These are phyloP conservation scores for Rubus parviflorus DNA, from an alignment of 306 rosid species.

Conservation along the genomic window DNA sequence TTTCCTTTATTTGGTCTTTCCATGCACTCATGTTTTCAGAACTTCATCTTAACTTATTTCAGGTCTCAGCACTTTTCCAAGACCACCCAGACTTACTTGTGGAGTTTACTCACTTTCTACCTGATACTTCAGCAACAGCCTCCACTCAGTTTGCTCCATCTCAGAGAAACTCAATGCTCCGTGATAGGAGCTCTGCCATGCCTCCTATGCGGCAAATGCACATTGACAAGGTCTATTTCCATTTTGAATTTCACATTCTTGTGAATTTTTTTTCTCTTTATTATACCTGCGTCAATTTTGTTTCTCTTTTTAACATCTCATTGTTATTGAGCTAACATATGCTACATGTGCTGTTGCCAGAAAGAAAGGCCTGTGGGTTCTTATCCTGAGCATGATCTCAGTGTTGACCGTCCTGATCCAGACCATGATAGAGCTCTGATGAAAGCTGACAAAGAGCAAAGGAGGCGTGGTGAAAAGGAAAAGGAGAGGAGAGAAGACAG, in stretches of 20 bases:
- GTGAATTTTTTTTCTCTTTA: neutral
- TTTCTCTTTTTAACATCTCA: conserved; percentile 28
- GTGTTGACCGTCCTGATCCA: conserved; percentile 85
- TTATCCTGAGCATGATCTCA: conserved; percentile 72
- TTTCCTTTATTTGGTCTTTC: conserved; percentile 20
- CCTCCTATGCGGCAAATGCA: conserved; percentile 64
- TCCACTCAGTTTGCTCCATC: conserved; percentile 52
- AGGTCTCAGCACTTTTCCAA: conserved; percentile 88
- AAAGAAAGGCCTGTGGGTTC: conserved; percentile 65
- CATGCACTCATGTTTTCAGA: conserved; percentile 21
- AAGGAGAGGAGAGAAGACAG: conserved; percentile 80
- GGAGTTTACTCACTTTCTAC: conserved; percentile 90
- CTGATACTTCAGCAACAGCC: conserved; percentile 66
- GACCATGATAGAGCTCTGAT: conserved; percentile 68
- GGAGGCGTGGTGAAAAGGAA: conserved; percentile 80
- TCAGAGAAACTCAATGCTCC: conserved; percentile 62
- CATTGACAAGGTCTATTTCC: conserved; percentile 69
- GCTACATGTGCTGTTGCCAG: conserved; percentile 49
- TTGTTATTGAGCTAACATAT: conserved; percentile 24
- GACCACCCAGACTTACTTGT: conserved; percentile 81
- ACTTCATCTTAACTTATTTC: conserved; percentile 33
- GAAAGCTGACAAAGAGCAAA: conserved; percentile 78
- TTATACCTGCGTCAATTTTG: neutral
- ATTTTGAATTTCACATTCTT: neutral
- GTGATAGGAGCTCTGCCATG: conserved; percentile 83